A percentile compares a stretch with the other conserved stretches of the same genome.
phyloP scores from a whole-genome alignment of 257 asterid species.

The Gardenia jasminoides region DNA sequence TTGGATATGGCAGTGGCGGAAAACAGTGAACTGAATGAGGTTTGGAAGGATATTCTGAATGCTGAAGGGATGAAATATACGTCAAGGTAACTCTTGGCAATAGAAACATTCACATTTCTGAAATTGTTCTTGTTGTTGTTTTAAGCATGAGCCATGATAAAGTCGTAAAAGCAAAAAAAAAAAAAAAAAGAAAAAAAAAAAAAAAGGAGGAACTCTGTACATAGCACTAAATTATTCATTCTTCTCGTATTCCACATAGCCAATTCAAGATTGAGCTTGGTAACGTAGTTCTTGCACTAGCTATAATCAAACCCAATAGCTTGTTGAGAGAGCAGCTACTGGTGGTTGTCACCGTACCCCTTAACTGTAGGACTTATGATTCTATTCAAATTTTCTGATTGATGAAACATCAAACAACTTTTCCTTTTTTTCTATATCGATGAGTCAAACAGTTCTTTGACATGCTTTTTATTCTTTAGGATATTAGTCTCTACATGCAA shows the following conservation, averaged over 20 bases:
- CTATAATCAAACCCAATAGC: background rate
- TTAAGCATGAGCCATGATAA: background rate
- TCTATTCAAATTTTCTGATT: background rate
- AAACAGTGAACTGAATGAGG: constrained; percentile 79
- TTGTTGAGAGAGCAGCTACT: background rate
- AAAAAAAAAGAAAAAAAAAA: too few relatives aligned
- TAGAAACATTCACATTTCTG: background rate
- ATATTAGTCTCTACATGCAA: constrained; percentile 76
- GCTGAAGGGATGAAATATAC: constrained; percentile 97
- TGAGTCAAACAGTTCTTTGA: background rate
- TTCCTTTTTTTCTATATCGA: background rate
- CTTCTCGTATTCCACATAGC: background rate
- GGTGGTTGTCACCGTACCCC: background rate
- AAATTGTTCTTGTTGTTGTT: background rate
- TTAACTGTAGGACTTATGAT: background rate
- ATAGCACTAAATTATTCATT: background rate
- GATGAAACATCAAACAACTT: background rate
- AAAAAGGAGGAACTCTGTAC: too few relatives aligned
- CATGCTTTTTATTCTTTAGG: constrained; percentile 42
- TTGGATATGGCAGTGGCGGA: constrained; percentile 62
- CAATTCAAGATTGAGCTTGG: background rate
- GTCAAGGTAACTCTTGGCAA: constrained; percentile 56
- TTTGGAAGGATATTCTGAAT: constrained; percentile 89
- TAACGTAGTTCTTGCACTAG: background rate
- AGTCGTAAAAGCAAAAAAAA: too few relatives aligned